Evolutionary conservation across 2,329 filamentous ascomycete species (phyloP), one percentile per base, ranked within the genome.

Genomic region (Fusarium sp.): DNA sequence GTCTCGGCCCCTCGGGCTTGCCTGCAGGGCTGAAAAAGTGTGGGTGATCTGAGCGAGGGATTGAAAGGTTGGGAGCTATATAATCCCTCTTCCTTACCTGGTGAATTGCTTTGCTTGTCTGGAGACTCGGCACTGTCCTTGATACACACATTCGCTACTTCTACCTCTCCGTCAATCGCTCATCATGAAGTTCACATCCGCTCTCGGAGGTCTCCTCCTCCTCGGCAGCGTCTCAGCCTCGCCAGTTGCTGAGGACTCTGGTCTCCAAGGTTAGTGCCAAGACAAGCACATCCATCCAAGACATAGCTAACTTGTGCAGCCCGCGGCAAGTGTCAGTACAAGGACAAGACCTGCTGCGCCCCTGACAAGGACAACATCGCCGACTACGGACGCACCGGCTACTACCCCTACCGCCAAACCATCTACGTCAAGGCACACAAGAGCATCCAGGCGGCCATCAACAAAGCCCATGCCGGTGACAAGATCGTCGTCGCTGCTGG

Each of bases 401-500:
- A 69, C 43, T 65, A 74, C 8, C 50, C 56, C 1, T 35, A 69
- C 3, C 31, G 57, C 1, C 73, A 62, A 2, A 78, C 73, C 16
- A 65, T 74, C 33, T 59, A 74, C 5, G 76, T 78, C 54, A 71
- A 69, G n/a, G 1, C 29, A 0, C 64, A 54, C n/a, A 66, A 76
- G 39, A 79, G 73, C 54, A 84, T 84, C 54, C 80, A 83, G 41
- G 52, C 67, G 3, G 82, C 81, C 14, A 78, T 84, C 57, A 65
- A 72, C 18, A 50, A 50, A 3, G 82, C 82, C 14, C 63, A 52
- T 1, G 68, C 68, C 0, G 81, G 82, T 6, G 80, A 80, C 33
- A 68, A 70, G 4, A 83, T 84, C 50, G 63, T 81, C 3, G 81
- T 84, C 14, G 77, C 74, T 11, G 64, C 75, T 2, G 83, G 82